Evolutionary conservation across 2,329 filamentous ascomycete species (phyloP).

Genomic region (Claviceps sp.): DNA sequence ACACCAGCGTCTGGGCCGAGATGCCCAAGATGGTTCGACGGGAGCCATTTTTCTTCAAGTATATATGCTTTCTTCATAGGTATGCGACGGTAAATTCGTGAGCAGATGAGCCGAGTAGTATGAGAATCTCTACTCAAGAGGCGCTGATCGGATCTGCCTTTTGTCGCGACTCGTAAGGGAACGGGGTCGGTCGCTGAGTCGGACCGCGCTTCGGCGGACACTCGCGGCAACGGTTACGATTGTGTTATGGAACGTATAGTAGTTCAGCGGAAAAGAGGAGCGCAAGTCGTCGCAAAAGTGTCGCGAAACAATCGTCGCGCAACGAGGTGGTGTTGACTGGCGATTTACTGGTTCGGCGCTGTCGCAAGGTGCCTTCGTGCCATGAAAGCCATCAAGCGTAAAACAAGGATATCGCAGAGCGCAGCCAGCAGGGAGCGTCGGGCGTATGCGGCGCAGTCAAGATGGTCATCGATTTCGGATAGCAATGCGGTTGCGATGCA

Average conservation of each 20-base stretch:
- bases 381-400: neutral
- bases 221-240: neutral
- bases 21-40: slow-evolving; percentile 30
- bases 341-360: neutral
- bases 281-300: neutral
- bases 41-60: slow-evolving; percentile 26
- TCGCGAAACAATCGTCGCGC: slow-evolving; percentile 1
- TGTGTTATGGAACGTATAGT: neutral
- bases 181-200: slow-evolving; percentile 4
- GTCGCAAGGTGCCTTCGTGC: neutral
- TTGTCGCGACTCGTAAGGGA: slow-evolving; percentile 5
- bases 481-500: neutral
- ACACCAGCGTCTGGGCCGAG: slow-evolving; percentile 30
- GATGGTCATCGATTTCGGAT: slow-evolving; percentile 5
- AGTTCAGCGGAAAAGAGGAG: neutral
- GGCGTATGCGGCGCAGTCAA: neutral
- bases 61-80: slow-evolving; percentile 11
- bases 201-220: slow-evolving; percentile 2
- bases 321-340: neutral
- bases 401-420: neutral
- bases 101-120: neutral
- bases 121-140: neutral
- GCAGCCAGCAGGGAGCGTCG: neutral
- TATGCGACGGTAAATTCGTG: slow-evolving; percentile 4
- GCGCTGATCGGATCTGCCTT: neutral